These are phyloP conservation scores for Bromus sterilis DNA, from an alignment of 176 grass and related monocot genomes.

Conservation along the genomic window DNA sequence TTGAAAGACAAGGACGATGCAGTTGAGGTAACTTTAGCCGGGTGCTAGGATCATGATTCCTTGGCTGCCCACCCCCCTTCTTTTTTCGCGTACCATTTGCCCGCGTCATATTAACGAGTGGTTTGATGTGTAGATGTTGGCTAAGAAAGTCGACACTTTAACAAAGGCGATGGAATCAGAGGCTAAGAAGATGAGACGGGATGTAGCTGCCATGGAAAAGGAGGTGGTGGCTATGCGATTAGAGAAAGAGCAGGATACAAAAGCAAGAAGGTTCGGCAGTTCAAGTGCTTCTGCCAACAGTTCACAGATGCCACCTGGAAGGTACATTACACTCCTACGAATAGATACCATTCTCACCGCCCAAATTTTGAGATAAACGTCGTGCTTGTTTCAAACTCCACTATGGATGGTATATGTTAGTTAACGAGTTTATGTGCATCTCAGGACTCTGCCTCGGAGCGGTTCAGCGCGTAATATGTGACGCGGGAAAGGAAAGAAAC, in stretches of 20 bases:
- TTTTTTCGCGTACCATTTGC: background rate
- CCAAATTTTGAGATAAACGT: background rate
- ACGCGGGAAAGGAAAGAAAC: background rate
- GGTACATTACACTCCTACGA: conserved; percentile 12
- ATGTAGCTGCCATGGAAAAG: conserved; percentile 85
- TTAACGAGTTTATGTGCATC: background rate
- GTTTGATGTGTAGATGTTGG: conserved; percentile 61
- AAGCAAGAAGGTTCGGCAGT: conserved; percentile 47
- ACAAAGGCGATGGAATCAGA: conserved; percentile 95
- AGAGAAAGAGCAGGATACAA: conserved; percentile 83
- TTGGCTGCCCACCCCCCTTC: background rate
- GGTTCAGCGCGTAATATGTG: conserved; percentile 51
- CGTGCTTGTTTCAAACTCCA: background rate
- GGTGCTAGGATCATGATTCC: background rate
- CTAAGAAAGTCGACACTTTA: conserved; percentile 92
- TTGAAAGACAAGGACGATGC: conserved; percentile 96
- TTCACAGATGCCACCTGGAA: conserved; percentile 56
- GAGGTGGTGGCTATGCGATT: conserved; percentile 60
- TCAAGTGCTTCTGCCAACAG: conserved; percentile 44
- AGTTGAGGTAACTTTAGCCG: conserved; percentile 54
- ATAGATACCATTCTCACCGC: background rate
- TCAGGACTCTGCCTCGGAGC: conserved; percentile 40
- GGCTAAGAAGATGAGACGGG: conserved; percentile 86
- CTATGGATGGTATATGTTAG: background rate
- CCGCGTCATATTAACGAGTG: background rate